A percentile compares a stretch with the other conserved stretches of the same genome.
Evolutionary conservation across 495 filamentous ascomycete species (phyloP).

Genomic region (Penicillium taxi): DNA sequence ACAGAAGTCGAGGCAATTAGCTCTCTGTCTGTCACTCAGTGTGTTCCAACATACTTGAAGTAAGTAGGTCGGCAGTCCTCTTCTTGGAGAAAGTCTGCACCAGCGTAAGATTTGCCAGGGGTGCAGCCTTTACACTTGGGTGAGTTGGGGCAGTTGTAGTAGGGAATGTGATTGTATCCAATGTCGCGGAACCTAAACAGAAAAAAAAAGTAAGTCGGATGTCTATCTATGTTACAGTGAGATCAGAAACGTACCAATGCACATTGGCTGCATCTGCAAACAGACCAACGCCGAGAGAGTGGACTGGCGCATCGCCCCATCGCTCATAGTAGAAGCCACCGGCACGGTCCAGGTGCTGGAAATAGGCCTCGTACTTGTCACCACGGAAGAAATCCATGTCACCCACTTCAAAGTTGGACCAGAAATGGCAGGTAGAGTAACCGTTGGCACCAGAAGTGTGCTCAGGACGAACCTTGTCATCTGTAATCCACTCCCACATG

Average conservation of each 20-base stretch:
- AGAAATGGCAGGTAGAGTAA: slow-evolving; percentile 99
- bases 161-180: slow-evolving; percentile 96
- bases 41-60: slow-evolving; percentile 88
- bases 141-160: slow-evolving; percentile 96
- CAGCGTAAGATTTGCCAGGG: slow-evolving; percentile 79
- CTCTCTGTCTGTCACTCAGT: slow-evolving; percentile 35
- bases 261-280: slow-evolving; percentile 88
- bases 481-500: slow-evolving; percentile 79
- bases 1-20: slow-evolving; percentile 6
- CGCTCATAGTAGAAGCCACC: slow-evolving; percentile 99
- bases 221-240: not conserved
- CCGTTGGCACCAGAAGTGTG: slow-evolving; percentile 75
- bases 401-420: slow-evolving; percentile 98
- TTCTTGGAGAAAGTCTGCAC: slow-evolving; percentile 70
- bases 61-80: slow-evolving; percentile 96
- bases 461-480: slow-evolving; percentile 65
- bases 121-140: slow-evolving; percentile 88
- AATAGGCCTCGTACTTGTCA: slow-evolving; percentile 87
- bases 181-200: slow-evolving; percentile 90
- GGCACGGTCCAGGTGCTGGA: slow-evolving; percentile 86
- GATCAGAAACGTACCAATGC: slow-evolving; percentile 67
- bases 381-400: slow-evolving; percentile 94
- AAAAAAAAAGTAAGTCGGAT: slow-evolving; percentile 10
- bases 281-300: slow-evolving; percentile 87
- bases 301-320: slow-evolving; percentile 98